Evolutionary conservation across 495 filamentous ascomycete genomes (phyloP), one percentile per base, ranked within the genome.

Genomic region (Aspergillus homomorphus): DNA sequence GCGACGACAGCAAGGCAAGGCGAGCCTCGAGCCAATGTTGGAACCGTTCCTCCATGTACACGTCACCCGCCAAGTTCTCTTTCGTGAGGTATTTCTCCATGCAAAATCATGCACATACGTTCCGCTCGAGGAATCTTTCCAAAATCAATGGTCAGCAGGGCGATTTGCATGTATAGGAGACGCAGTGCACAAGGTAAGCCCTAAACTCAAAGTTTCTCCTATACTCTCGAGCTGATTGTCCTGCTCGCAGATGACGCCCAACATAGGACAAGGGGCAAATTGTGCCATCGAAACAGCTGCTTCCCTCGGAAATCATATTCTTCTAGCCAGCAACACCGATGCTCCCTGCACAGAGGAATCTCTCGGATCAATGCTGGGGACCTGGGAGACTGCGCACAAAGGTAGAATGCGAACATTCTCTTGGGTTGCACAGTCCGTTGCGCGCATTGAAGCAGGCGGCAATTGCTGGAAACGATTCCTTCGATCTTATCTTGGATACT

Each of bases 141-240:
- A 51, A 15, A 30, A 24, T 15, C 24, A 19, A 24, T 51, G 48
- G 48, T 51, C 48, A 24, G 24, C 23, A 28, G 48, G 48, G 1
- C 48, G 48, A 2, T 51, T 51, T 30, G 48, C 23, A 18, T 16
- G 48, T 16, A 30, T 51, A 51, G 48, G 48, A 26, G 48, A 51
- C 28, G 48, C 48, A n/a, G 48, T 51, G 9, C 23, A 51, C 48
- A 51, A 51, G 48, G 48, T 30, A 28, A 14, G 23, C 23, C 21
- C n/a, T 45, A 24, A 4, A 51, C 48, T n/a, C 15, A 16, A 23
- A 30, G 2, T 30, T 16, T 16, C 14, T 18, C 14, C 16, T 30
- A 7, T 3, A 2, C 12, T 2, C 12, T 2, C 12, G 10, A 38
- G 33, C 7, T 33, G 24, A 26, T 23, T 51, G 24, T 21, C 19